These are phyloP conservation scores for Claviceps quebecensis DNA, from an alignment of 2,329 filamentous ascomycete species.

Conservation along the genomic window DNA sequence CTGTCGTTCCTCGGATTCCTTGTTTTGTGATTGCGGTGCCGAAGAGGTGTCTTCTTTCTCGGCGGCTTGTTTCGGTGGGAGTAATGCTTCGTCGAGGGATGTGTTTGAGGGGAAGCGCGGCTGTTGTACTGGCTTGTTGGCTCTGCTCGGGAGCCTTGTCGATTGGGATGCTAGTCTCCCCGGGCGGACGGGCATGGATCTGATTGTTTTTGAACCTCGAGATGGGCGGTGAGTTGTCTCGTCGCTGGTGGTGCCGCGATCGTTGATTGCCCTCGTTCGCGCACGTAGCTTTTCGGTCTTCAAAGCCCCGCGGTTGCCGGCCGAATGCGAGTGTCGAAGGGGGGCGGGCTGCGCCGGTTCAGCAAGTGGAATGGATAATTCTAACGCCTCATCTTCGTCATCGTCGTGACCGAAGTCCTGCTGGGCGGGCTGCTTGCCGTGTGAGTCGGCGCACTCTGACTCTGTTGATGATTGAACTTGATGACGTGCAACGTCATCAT, in stretches of 20 bases:
- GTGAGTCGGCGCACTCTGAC: constrained; percentile 26
- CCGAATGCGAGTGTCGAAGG: constrained; percentile 35
- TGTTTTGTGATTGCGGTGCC: neutral
- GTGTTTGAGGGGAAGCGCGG: constrained; percentile 15
- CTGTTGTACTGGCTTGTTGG: constrained; percentile 4
- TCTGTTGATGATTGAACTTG: constrained; percentile 22
- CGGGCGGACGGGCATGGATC: constrained; percentile 14
- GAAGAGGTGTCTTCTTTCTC: constrained; percentile 6
- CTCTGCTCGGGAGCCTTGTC: constrained; percentile 1
- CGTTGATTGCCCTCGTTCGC: constrained; percentile 22
- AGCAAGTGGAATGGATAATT: constrained; percentile 33
- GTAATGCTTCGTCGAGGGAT: constrained; percentile 21
- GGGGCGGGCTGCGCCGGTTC: constrained; percentile 35
- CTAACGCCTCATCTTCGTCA: constrained; percentile 5
- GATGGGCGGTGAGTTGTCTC: constrained; percentile 27
- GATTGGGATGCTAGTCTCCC: constrained; percentile 2
- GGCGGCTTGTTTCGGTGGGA: constrained; percentile 9
- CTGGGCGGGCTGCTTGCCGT: constrained; percentile 18
- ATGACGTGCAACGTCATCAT: constrained; percentile 29
- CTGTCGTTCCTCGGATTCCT: neutral
- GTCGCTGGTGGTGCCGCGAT: constrained; percentile 32
- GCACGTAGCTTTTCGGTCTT: constrained; percentile 13
- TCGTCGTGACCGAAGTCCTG: constrained; percentile 12
- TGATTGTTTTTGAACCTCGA: constrained; percentile 14
- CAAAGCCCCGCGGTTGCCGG: constrained; percentile 31